A percentile compares a stretch with the other conserved stretches of the same genome.
phyloP scores from a whole-genome alignment of 1,284 basidiomycete species.

The Phellinidium pouzarii region DNA sequence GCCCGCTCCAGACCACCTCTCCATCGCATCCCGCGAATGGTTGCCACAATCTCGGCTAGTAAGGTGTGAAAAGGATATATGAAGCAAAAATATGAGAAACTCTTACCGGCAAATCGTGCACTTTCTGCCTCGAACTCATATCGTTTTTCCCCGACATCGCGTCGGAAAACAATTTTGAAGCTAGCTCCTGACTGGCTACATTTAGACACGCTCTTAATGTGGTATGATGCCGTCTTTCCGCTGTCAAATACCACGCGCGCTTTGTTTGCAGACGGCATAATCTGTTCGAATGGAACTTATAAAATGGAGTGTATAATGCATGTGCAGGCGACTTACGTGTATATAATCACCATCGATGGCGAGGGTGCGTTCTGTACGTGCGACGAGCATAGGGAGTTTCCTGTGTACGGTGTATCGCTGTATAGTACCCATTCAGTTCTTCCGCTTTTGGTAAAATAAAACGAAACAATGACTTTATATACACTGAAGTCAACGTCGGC shows the following conservation, averaged over 20 bases:
- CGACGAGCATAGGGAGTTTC: constrained; percentile 88
- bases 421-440: constrained; percentile 7
- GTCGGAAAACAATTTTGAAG: constrained; percentile 79
- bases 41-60: constrained; percentile 16
- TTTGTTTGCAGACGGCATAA: constrained; percentile 82
- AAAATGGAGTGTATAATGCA: background rate
- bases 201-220: constrained; percentile 80
- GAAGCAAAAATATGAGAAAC: background rate
- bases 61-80: background rate
- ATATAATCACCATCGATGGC: constrained; percentile 96
- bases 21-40: constrained; percentile 13
- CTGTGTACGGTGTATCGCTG: constrained; percentile 93
- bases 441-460: background rate
- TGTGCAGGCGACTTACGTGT: constrained; percentile 51
- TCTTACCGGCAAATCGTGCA: constrained; percentile 68
- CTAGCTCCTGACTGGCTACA: constrained; percentile 78
- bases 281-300: constrained; percentile 39
- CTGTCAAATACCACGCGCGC: constrained; percentile 82
- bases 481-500: constrained; percentile 48
- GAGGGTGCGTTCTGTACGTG: constrained; percentile 84
- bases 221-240: constrained; percentile 87
- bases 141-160: constrained; percentile 75
- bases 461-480: constrained; percentile 63
- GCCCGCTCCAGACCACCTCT: constrained; percentile 14
- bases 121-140: constrained; percentile 98